Base-by-base conservation (phyloP, 106 monocot species). In the Phalaenopsis aphrodite region DNA sequence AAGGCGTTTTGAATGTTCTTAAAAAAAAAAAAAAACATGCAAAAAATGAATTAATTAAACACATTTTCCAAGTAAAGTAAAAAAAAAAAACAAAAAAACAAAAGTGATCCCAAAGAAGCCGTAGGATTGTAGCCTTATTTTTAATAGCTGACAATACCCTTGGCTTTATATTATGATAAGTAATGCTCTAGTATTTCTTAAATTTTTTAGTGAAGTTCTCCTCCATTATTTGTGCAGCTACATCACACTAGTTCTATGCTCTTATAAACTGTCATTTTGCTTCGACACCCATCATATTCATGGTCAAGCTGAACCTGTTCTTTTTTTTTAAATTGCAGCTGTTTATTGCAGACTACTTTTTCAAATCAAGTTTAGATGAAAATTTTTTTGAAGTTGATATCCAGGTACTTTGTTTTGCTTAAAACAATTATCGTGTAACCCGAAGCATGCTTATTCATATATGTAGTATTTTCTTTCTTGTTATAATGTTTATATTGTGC, bases 271-370 rank as follows among this genome's bases (percentile, higher is more conserved):
- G 41, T 9, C 30, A 30, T 30, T 42, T 73, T 73, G 16, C 42
- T 42, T 73, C 73, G 10, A 5, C 18, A 10, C 38, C 11, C 14
- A 38, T 12, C 69, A 38, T 69, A 69, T 69, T 69, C 69, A 69
- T 65, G 7, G 39, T 38, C 69, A 69, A 69, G 38, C 38, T 69
- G 64, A 69, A 61, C 61, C 4, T n/a, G 12, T 12, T 10, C 21
- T n/a, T 19, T 74, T 12, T 86, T 30, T 30, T 30, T 30, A 30
- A 30, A 30, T 30, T 30, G 84, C 85, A 99, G 98, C 87, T 99
- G 14, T 99, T 95, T 72, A 95, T 99, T 81, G 72, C 77, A 76
- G 95, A 99, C 85, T 99, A 89, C 55, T 93, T 99, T 77, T 95
- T 99, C 88, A 89, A 55, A 79, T 85, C 94, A 83, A 88, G 46